A percentile compares a stretch with the other conserved stretches of the same genome.
Evolutionary conservation across 176 grass and related monocot genomes (phyloP).

Genomic region (Rhynchospora breviuscula): DNA sequence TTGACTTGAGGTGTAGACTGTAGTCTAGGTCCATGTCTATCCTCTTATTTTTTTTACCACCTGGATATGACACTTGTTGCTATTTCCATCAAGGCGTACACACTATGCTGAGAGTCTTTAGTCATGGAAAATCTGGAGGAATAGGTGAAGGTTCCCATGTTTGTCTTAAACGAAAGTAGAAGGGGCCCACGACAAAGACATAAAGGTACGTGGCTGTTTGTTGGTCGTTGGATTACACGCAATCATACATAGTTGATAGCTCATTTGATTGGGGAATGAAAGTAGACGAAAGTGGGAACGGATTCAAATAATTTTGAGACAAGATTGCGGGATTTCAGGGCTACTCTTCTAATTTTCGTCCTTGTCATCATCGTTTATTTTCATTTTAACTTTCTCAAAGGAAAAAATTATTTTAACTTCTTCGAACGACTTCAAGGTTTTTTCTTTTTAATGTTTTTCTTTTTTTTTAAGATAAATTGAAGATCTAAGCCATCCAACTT

Average conservation of each 20-base stretch:
- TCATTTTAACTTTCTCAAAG: background rate
- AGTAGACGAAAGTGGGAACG: background rate
- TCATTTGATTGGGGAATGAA: background rate
- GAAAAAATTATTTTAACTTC: background rate
- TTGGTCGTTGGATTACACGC: constrained; percentile 20
- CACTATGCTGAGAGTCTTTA: background rate
- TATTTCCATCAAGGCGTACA: background rate
- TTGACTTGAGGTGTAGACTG: background rate
- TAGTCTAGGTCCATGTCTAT: no score
- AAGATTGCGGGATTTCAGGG: constrained; percentile 15
- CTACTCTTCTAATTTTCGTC: background rate
- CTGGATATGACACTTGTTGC: no score
- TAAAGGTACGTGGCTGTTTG: constrained; percentile 4
- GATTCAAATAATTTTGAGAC: background rate
- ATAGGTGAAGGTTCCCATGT: background rate
- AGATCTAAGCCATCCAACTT: no score
- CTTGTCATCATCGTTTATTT: background rate
- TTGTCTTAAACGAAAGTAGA: background rate
- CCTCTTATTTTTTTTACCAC: no score
- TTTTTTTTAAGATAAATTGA: no score
- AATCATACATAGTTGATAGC: background rate
- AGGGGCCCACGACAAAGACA: background rate
- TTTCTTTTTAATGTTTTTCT: background rate
- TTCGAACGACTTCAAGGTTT: background rate
- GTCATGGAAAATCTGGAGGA: background rate